These are phyloP conservation scores for Cladophialophora psammophila DNA, from an alignment of 2,329 filamentous ascomycete species.

Conservation along the genomic window DNA sequence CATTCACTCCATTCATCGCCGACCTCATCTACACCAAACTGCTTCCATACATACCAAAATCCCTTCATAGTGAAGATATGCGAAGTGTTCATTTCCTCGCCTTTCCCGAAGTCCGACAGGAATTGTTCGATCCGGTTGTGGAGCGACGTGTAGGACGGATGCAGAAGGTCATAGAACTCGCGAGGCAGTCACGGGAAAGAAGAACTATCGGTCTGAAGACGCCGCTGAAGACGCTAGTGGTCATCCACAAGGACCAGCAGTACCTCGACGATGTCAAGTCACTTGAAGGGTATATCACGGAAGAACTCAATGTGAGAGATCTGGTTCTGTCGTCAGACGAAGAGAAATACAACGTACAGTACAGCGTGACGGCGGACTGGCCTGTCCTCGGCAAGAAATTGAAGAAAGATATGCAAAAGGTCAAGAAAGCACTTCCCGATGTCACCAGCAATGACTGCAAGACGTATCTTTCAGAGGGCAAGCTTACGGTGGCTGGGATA, in stretches of 20 bases:
- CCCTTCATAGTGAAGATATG: constrained; percentile 72
- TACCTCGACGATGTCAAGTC: constrained; percentile 88
- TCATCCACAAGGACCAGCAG: constrained; percentile 82
- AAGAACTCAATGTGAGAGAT: constrained; percentile 90
- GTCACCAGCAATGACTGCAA: constrained; percentile 83
- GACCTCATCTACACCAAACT: constrained; percentile 92
- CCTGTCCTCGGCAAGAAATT: constrained; percentile 94
- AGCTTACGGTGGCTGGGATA: constrained; percentile 85
- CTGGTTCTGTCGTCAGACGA: constrained; percentile 86
- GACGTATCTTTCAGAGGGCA: constrained; percentile 74
- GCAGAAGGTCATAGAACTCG: constrained; percentile 95
- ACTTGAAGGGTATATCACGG: constrained; percentile 84
- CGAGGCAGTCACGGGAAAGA: constrained; percentile 83
- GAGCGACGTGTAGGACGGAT: constrained; percentile 88
- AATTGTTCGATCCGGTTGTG: constrained; percentile 84
- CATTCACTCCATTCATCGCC: constrained; percentile 94
- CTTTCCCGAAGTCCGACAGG: constrained; percentile 86
- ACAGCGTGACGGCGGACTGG: constrained; percentile 90
- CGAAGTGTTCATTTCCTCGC: constrained; percentile 91
- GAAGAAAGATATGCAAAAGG: constrained; percentile 89
- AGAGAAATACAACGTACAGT: constrained; percentile 88
- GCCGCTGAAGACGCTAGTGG: constrained; percentile 85
- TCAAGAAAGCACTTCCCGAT: constrained; percentile 85
- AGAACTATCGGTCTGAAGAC: constrained; percentile 86
- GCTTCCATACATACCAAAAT: constrained; percentile 78